These are phyloP conservation scores for Rhododendron kiyosumense DNA, from an alignment of 148 eudicot genomes.

Conservation along the genomic window DNA sequence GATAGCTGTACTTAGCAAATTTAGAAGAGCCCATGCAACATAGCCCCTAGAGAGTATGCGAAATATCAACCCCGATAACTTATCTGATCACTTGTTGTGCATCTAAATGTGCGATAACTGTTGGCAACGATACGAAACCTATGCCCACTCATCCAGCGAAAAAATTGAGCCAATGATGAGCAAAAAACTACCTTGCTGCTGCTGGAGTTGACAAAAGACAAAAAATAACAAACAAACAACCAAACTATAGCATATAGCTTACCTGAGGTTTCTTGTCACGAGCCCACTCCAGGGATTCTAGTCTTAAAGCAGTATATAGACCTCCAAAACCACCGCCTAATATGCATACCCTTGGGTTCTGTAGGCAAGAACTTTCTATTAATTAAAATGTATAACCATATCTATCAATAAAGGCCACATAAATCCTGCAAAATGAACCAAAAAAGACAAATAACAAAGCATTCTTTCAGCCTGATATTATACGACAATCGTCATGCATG, in stretches of 20 bases:
- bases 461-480: not conserved
- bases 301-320: constrained; percentile 83
- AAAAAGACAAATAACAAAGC: not conserved
- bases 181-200: not conserved
- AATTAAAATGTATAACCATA: not conserved
- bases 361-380: constrained; percentile 12
- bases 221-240: not conserved
- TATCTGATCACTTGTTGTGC: not conserved
- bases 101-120: not conserved
- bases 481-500: not conserved
- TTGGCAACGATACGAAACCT: not conserved
- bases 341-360: constrained; percentile 96
- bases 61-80: not conserved
- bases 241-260: constrained; percentile 9
- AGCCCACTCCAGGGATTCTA: constrained; percentile 95
- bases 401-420: not conserved
- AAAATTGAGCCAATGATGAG: not conserved
- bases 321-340: constrained; percentile 99
- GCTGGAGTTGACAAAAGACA: not conserved
- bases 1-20: not conserved
- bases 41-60: too few species aligned
- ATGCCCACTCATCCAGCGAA: not conserved
- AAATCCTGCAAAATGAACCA: not conserved
- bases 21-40: not conserved
- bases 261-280: constrained; percentile 96